phyloP scores from a whole-genome alignment of 2,329 filamentous ascomycete genomes.

The Talaromyces islandicus region DNA sequence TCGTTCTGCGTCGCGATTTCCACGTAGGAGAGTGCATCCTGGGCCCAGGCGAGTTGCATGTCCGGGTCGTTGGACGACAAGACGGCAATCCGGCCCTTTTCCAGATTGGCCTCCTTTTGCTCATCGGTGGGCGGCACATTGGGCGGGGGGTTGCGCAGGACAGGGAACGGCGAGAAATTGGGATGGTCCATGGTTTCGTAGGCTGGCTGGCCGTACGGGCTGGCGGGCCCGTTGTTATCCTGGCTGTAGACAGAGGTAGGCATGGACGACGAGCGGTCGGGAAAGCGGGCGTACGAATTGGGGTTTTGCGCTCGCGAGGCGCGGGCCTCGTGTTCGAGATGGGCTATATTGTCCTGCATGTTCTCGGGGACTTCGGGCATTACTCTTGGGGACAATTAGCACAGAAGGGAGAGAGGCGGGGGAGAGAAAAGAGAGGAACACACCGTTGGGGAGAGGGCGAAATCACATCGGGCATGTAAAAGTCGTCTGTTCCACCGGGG shows the following conservation, averaged over 20 bases:
- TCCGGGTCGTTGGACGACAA: slow-evolving; percentile 90
- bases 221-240: slow-evolving; percentile 20
- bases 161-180: slow-evolving; percentile 87
- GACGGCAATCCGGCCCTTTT: slow-evolving; percentile 75
- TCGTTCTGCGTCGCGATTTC: slow-evolving; percentile 76
- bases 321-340: slow-evolving; percentile 74
- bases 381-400: slow-evolving; percentile 53
- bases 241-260: slow-evolving; percentile 11
- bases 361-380: slow-evolving; percentile 95
- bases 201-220: slow-evolving; percentile 47
- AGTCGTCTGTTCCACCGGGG: slow-evolving; percentile 62
- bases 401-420: background rate
- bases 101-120: slow-evolving; percentile 84
- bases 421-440: slow-evolving; percentile 14
- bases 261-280: slow-evolving; percentile 30
- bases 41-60: slow-evolving; percentile 95
- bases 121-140: slow-evolving; percentile 93
- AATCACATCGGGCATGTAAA: slow-evolving; percentile 63
- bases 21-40: slow-evolving; percentile 83
- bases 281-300: slow-evolving; percentile 27
- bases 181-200: slow-evolving; percentile 52
- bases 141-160: slow-evolving; percentile 68
- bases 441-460: slow-evolving; percentile 67
- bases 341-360: slow-evolving; percentile 89
- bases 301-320: slow-evolving; percentile 38